Evolutionary conservation across 768 basidiomycete species (phyloP).

Genomic region (Xerocomellus intermedius): DNA sequence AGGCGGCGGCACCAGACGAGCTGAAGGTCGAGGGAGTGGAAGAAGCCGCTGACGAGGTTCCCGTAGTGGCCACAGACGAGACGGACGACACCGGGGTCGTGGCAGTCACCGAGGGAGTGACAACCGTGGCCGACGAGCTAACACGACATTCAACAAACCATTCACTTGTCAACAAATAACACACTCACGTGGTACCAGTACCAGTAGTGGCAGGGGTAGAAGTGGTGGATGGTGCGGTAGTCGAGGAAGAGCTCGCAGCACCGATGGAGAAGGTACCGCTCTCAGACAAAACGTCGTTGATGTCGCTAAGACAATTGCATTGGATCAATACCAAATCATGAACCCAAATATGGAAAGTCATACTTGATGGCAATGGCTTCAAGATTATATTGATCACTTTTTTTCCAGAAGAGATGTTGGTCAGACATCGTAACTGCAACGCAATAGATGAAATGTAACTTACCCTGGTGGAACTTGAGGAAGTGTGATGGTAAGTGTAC

Average conservation of each 20-base stretch:
- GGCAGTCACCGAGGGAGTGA: slow-evolving; percentile 7
- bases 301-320: slow-evolving; percentile 32
- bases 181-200: slow-evolving; percentile 13
- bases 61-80: neutral
- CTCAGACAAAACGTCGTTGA: slow-evolving; percentile 42
- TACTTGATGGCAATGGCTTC: slow-evolving; percentile 45
- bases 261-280: slow-evolving; percentile 45
- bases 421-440: neutral
- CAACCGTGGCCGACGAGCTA: neutral
- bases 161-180: neutral
- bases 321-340: neutral
- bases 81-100: slow-evolving; percentile 8
- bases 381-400: slow-evolving; percentile 50
- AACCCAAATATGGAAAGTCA: neutral
- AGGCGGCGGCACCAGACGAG: slow-evolving; percentile 28
- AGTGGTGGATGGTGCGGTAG: slow-evolving; percentile 13
- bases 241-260: slow-evolving; percentile 6
- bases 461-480: slow-evolving; percentile 51
- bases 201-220: neutral
- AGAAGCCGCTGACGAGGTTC: slow-evolving; percentile 14
- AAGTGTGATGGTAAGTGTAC: slow-evolving; percentile 38
- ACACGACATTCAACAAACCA: neutral
- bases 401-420: neutral
- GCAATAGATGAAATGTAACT: neutral
- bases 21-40: slow-evolving; percentile 24